A percentile compares a stretch with the other conserved stretches of the same genome.
These are phyloP conservation scores for Chiua virens DNA, from an alignment of 768 basidiomycete species.

Conservation along the genomic window DNA sequence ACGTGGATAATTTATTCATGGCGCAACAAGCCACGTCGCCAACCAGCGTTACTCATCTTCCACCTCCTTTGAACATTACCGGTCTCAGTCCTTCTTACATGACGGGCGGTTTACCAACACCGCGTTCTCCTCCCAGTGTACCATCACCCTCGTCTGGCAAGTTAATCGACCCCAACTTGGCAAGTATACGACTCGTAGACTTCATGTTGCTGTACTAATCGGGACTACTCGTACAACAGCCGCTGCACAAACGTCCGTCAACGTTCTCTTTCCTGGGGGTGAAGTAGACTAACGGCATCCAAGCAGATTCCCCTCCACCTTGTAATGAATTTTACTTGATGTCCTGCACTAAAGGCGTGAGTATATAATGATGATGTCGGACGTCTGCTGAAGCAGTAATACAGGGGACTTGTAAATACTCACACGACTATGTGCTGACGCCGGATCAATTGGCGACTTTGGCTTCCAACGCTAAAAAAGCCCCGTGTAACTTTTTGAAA, in stretches of 20 bases:
- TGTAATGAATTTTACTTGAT: constrained; percentile 86
- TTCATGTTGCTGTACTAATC: constrained; percentile 6
- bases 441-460: constrained; percentile 70
- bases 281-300: constrained; percentile 5
- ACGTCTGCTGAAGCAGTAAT: constrained; percentile 2
- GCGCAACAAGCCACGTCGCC: constrained; percentile 25
- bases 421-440: constrained; percentile 74
- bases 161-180: constrained; percentile 64
- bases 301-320: constrained; percentile 74
- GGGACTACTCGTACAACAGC: constrained; percentile 39
- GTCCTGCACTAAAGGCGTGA: constrained; percentile 76
- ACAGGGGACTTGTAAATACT: constrained; percentile 76
- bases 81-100: constrained; percentile 42
- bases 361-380: constrained; percentile 14
- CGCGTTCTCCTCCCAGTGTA: constrained; percentile 55
- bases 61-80: constrained; percentile 48
- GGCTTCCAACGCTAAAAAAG: constrained; percentile 78
- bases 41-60: constrained; percentile 33
- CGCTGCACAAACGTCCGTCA: constrained; percentile 72
- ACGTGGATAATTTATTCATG: constrained; percentile 52
- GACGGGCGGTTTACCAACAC: constrained; percentile 65
- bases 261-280: constrained; percentile 5
- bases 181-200: constrained; percentile 28
- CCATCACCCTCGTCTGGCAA: constrained; percentile 27
- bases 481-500: constrained; percentile 83